Conservation (phyloP, 305 asterid species). For the Fraxinus xanthoxyloides region DNA sequence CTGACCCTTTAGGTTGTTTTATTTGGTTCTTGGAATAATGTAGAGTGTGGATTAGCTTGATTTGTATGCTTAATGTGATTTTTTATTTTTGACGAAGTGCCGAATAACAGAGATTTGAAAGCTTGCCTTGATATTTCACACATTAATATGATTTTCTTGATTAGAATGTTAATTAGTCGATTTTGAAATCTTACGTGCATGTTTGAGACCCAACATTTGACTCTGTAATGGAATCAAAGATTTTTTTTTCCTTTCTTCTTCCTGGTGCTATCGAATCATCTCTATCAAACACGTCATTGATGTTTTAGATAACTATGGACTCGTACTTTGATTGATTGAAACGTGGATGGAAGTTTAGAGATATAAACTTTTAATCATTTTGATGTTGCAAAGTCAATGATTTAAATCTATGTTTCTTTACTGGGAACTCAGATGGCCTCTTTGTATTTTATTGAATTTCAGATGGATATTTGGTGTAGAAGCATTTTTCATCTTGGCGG, state of each 20-base stretch:
- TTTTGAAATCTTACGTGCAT: not conserved
- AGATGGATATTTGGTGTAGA: not conserved
- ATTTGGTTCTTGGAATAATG: not conserved
- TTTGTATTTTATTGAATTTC: conserved; percentile 2
- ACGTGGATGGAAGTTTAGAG: not conserved
- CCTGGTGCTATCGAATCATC: not conserved
- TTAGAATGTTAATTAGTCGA: not conserved
- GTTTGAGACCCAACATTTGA: not conserved
- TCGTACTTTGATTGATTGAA: not conserved
- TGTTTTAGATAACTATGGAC: not conserved
- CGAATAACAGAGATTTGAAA: not conserved
- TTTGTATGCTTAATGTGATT: not conserved
- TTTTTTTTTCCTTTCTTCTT: not conserved
- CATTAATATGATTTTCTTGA: not conserved
- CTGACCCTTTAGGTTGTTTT: not conserved
- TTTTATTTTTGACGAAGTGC: not conserved
- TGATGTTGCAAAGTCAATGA: not conserved
- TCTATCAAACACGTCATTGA: not conserved
- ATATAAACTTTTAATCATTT: not conserved
- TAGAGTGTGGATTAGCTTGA: not conserved
- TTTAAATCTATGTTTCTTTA: not conserved
- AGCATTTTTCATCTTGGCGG: not conserved
- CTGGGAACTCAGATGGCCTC: not conserved
- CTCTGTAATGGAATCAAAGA: not conserved
- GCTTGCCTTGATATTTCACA: not conserved